A percentile compares a stretch with the other conserved stretches of the same genome.
These are phyloP conservation scores for Dictyostelium citrinum DNA, from an alignment of 78 protist genomes.

Conservation along the genomic window DNA sequence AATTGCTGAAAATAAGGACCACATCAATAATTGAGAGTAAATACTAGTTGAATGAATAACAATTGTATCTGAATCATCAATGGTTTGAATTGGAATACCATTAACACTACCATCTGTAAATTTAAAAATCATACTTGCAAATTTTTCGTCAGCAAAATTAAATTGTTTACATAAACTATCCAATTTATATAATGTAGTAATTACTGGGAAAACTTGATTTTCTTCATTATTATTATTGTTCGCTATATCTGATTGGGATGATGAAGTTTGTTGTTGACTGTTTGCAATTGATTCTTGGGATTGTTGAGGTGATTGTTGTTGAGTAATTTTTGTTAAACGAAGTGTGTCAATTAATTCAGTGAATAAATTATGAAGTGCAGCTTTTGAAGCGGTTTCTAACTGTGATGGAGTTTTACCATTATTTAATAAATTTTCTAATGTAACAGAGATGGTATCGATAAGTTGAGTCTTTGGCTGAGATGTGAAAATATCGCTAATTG, in stretches of 20 bases:
- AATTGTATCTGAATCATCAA: background rate
- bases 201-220: background rate
- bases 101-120: slow-evolving; percentile 21
- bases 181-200: background rate
- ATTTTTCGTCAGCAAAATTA: background rate
- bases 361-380: background rate
- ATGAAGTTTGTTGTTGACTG: background rate
- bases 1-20: background rate
- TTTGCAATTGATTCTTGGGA: background rate
- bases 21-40: background rate
- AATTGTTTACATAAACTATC: slow-evolving; percentile 9
- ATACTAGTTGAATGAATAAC: background rate
- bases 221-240: background rate
- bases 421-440: background rate
- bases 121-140: background rate
- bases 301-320: background rate
- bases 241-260: background rate
- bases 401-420: slow-evolving; percentile 31
- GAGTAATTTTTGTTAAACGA: background rate
- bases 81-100: background rate
- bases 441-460: background rate
- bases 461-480: background rate
- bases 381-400: slow-evolving; percentile 12
- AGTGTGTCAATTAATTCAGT: background rate
- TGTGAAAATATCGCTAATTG: background rate